A percentile compares a stretch with the other conserved stretches of the same genome.
Evolutionary conservation across 768 basidiomycete genomes (phyloP).

Genomic region (Lactifluus rugatus): DNA sequence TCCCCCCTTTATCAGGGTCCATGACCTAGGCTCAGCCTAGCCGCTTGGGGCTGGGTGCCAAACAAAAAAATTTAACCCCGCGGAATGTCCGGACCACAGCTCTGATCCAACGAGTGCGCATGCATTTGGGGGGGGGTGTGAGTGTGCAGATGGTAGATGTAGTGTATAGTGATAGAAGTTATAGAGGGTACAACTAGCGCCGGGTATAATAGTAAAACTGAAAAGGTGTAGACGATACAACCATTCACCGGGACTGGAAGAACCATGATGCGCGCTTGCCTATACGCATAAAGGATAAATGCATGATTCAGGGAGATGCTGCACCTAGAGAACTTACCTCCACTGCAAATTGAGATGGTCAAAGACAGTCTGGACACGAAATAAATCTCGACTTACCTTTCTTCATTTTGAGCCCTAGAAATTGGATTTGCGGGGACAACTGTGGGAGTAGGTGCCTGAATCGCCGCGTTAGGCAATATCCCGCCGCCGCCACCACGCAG

Average conservation of each 20-base stretch:
- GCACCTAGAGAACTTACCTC: slow-evolving; percentile 15
- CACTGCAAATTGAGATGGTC: slow-evolving; percentile 10
- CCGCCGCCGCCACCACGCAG: slow-evolving; percentile 84
- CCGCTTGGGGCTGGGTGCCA: slow-evolving; percentile 7
- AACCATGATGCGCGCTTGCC: slow-evolving; percentile 86
- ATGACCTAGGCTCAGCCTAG: slow-evolving; percentile 11
- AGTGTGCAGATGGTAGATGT: slow-evolving; percentile 23
- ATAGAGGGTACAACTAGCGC: slow-evolving; percentile 23
- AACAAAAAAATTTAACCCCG: slow-evolving; percentile 17
- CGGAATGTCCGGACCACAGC: slow-evolving; percentile 4
- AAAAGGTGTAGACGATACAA: slow-evolving; percentile 21
- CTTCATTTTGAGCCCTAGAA: slow-evolving; percentile 70
- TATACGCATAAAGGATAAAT: slow-evolving; percentile 11
- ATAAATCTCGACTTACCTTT: slow-evolving; percentile 33
- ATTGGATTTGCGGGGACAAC: slow-evolving; percentile 54
- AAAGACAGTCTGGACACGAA: not conserved
- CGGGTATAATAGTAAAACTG: slow-evolving; percentile 22
- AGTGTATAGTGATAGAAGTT: slow-evolving; percentile 23
- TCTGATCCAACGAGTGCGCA: slow-evolving; percentile 16
- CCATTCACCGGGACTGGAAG: slow-evolving; percentile 66
- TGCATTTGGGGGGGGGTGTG: slow-evolving; percentile 21
- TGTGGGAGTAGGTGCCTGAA: slow-evolving; percentile 34
- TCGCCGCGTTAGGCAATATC: slow-evolving; percentile 32
- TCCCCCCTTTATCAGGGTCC: slow-evolving; percentile 4
- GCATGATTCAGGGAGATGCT: slow-evolving; percentile 9